Evolutionary conservation across 495 filamentous ascomycete genomes (phyloP).

Genomic region (Penicillium manginii): DNA sequence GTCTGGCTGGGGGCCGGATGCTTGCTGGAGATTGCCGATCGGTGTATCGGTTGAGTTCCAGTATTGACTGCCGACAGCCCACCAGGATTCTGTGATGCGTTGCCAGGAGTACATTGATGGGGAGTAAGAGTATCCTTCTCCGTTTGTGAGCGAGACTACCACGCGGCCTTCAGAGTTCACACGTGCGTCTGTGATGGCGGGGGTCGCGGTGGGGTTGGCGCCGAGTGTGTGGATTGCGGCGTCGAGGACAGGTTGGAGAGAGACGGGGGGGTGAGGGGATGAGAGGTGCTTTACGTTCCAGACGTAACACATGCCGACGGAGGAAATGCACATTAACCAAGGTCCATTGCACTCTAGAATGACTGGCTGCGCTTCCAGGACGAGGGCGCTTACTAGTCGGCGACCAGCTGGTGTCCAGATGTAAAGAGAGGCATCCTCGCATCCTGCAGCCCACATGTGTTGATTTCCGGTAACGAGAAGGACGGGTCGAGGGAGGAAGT

Average conservation of each 20-base stretch:
- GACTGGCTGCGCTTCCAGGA: constrained; percentile 90
- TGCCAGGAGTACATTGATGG: constrained; percentile 88
- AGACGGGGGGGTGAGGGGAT: constrained; percentile 86
- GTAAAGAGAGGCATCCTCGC: constrained; percentile 92
- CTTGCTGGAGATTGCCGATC: constrained; percentile 74
- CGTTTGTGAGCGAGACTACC: constrained; percentile 85
- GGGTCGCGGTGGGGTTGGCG: constrained; percentile 70
- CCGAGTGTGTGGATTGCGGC: constrained; percentile 72
- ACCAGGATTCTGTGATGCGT: constrained; percentile 92
- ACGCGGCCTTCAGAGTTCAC: constrained; percentile 85
- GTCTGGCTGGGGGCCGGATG: constrained; percentile 61
- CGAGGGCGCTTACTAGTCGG: constrained; percentile 76
- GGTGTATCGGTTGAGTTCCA: constrained; percentile 95
- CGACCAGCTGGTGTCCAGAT: constrained; percentile 95
- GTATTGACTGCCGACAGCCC: constrained; percentile 96
- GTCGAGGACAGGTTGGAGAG: constrained; percentile 87
- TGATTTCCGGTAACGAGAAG: constrained; percentile 87
- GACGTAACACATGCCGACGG: constrained; percentile 87
- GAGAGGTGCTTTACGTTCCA: constrained; percentile 90
- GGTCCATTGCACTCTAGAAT: constrained; percentile 87
- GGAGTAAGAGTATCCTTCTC: constrained; percentile 90
- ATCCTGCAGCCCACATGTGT: constrained; percentile 88
- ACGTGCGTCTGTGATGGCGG: constrained; percentile 85
- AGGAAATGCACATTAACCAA: constrained; percentile 86
- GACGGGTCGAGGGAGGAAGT: constrained; percentile 82